These are phyloP conservation scores for Phascolomyces articulosus DNA, from an alignment of 371 early-diverging fungal genomes.

Conservation along the genomic window DNA sequence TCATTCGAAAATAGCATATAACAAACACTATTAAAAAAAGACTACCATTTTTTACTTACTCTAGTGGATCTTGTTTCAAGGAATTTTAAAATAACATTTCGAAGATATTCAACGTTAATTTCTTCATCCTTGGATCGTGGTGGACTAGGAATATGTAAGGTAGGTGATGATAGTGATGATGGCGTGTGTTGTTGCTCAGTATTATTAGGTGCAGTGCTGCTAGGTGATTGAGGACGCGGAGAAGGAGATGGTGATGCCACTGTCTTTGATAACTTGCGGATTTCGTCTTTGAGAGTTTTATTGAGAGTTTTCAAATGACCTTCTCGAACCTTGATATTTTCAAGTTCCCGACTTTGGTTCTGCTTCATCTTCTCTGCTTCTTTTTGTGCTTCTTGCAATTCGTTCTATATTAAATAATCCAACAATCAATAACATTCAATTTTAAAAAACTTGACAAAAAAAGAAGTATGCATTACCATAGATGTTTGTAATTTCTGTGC, in stretches of 20 bases:
- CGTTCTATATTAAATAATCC: not conserved
- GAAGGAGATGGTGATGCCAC: slow-evolving; percentile 28
- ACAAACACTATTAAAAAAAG: too few relatives aligned
- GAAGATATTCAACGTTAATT: slow-evolving; percentile 84
- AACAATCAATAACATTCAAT: not conserved
- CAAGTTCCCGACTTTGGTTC: slow-evolving; percentile 44
- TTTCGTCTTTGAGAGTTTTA: slow-evolving; percentile 72
- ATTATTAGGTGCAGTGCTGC: slow-evolving; percentile 12
- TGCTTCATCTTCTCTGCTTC: slow-evolving; percentile 18
- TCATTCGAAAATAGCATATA: too few relatives aligned
- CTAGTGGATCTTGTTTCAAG: slow-evolving; percentile 79
- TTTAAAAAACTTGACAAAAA: not conserved
- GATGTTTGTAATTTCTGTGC: not conserved
- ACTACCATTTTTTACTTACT: slow-evolving; percentile 31
- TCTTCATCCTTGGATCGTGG: slow-evolving; percentile 43
- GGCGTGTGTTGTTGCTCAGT: slow-evolving; percentile 18
- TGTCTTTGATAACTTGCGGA: slow-evolving; percentile 51
- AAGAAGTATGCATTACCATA: not conserved
- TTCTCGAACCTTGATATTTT: slow-evolving; percentile 65
- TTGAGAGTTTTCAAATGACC: slow-evolving; percentile 68
- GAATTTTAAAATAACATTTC: slow-evolving; percentile 84
- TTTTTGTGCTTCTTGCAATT: not conserved
- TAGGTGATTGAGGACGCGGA: slow-evolving; percentile 18
- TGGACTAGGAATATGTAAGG: slow-evolving; percentile 11
- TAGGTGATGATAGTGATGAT: slow-evolving; percentile 23